These are phyloP conservation scores for Suillus hirtellus DNA, from an alignment of 768 basidiomycete species.

Conservation along the genomic window DNA sequence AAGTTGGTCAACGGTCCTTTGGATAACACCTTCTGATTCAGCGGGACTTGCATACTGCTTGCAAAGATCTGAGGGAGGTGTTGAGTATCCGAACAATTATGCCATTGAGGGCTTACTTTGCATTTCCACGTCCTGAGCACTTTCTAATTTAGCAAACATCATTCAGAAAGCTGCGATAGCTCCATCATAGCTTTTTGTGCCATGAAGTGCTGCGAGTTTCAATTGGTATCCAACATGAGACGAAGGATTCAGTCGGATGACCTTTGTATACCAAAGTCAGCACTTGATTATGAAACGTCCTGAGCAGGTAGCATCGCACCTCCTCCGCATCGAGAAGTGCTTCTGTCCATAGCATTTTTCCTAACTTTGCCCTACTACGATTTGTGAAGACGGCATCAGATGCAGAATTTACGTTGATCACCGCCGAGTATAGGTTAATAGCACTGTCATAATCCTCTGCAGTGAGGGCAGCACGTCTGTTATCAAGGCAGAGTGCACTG, in stretches of 20 bases:
- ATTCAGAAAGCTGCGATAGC: background rate
- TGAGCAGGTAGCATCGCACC: background rate
- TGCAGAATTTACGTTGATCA: no score
- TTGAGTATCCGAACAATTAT: background rate
- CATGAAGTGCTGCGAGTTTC: background rate
- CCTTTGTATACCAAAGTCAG: background rate
- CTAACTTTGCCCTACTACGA: no score
- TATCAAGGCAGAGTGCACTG: no score
- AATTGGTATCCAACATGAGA: background rate
- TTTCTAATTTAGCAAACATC: background rate
- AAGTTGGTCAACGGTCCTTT: background rate
- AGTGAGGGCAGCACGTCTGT: no score
- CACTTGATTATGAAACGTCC: no score
- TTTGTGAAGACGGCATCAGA: no score
- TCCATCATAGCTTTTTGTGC: background rate
- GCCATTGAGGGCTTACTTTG: background rate
- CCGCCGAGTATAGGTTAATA: no score
- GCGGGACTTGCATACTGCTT: background rate
- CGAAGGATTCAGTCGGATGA: background rate
- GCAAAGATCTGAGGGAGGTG: background rate
- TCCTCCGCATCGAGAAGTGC: no score
- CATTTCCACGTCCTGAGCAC: background rate
- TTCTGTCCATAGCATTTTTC: no score
- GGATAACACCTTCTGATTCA: background rate
- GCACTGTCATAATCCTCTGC: no score